These are phyloP conservation scores for Jacaranda mimosifolia DNA, from an alignment of 257 asterid species.

Conservation along the genomic window DNA sequence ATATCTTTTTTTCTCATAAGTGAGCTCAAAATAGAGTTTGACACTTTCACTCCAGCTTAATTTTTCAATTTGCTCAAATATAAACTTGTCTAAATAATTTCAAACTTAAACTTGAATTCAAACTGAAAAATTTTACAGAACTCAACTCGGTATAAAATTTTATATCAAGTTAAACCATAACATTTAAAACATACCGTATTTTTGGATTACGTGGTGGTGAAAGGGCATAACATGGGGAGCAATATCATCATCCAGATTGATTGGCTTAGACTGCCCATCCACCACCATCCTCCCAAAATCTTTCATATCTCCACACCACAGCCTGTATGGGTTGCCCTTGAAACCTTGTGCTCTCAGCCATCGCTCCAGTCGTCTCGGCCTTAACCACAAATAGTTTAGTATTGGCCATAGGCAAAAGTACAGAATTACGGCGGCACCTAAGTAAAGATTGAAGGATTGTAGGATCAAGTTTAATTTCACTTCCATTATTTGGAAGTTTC, in stretches of 20 bases:
- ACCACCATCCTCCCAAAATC: conserved; percentile 40
- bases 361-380: conserved; percentile 45
- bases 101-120: no score
- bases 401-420: conserved; percentile 29
- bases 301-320: conserved; percentile 50
- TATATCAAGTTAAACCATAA: no score
- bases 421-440: not conserved
- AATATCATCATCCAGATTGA: conserved; percentile 41
- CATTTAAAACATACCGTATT: conserved; percentile 35
- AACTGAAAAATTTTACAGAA: no score
- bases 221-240: conserved; percentile 44
- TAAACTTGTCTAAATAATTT: no score
- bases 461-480: not conserved
- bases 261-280: conserved; percentile 44
- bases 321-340: conserved; percentile 47
- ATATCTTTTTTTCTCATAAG: no score
- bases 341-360: conserved; percentile 48
- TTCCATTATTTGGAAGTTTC: not conserved
- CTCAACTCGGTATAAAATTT: no score
- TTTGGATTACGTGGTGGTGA: conserved; percentile 37
- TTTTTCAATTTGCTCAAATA: no score
- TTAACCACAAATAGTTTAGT: conserved; percentile 45
- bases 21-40: no score
- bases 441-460: not conserved
- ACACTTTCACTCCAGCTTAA: no score